Evolutionary conservation across 345 rosid genomes (phyloP).

Genomic region (Salix koriyanagi): DNA sequence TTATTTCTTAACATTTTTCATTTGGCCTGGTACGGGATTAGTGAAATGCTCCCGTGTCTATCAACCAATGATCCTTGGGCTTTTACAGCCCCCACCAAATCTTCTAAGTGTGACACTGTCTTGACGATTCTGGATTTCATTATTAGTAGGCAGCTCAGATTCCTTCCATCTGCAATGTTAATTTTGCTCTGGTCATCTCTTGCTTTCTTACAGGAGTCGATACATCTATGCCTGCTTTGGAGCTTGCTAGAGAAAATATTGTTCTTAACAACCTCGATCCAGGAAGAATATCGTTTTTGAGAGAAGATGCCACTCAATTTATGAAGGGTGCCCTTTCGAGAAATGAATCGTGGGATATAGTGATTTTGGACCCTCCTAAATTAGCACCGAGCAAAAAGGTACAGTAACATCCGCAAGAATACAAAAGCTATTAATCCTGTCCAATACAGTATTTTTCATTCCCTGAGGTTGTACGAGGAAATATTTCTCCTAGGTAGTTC

Average conservation of each 20-base stretch:
- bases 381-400: constrained; percentile 81
- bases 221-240: constrained; percentile 77
- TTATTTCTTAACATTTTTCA: not conserved
- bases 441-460: not conserved
- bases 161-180: not conserved
- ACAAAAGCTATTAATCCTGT: not conserved
- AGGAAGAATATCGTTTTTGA: constrained; percentile 48
- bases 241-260: constrained; percentile 79
- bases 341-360: constrained; percentile 78
- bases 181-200: not conserved
- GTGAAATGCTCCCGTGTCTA: not conserved
- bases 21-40: not conserved
- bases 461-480: not conserved
- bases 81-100: not conserved
- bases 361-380: constrained; percentile 89
- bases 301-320: constrained; percentile 67
- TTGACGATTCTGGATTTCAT: not conserved
- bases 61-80: not conserved
- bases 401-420: not conserved
- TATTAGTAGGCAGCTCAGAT: not conserved
- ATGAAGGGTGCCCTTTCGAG: constrained; percentile 75
- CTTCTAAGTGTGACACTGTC: not conserved
- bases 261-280: constrained; percentile 70
- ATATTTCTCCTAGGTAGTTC: not conserved
- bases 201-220: constrained; percentile 57